phyloP scores from a whole-genome alignment of 768 basidiomycete genomes.

The Podaxis sp. region DNA sequence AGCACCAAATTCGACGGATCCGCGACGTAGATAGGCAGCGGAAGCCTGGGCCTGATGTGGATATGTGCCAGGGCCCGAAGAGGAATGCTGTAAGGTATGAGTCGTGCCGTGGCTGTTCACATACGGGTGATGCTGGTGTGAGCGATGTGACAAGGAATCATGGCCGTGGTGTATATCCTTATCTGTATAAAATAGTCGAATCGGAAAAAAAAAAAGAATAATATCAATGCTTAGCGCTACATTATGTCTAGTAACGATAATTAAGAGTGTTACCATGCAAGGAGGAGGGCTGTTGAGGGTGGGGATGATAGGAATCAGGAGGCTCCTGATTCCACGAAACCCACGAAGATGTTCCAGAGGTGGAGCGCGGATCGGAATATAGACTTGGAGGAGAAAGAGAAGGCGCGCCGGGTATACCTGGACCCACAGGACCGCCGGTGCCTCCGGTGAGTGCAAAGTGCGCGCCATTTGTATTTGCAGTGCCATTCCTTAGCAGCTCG shows the following conservation, averaged over 20 bases:
- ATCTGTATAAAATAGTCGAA: constrained; percentile 12
- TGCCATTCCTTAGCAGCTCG: constrained; percentile 26
- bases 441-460: constrained; percentile 9
- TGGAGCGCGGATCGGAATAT: constrained; percentile 3
- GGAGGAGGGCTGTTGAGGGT: constrained; percentile 16
- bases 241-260: constrained; percentile 26
- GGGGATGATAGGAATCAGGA: constrained; percentile 5
- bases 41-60: constrained; percentile 4
- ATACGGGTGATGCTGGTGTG: constrained; percentile 1
- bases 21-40: constrained; percentile 20
- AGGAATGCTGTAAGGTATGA: constrained; percentile 1
- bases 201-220: constrained; percentile 14
- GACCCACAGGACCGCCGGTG: constrained; percentile 9
- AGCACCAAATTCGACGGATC: constrained; percentile 31
- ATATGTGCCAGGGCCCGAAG: constrained; percentile 7
- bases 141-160: constrained; percentile 13
- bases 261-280: constrained; percentile 27
- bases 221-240: constrained; percentile 25
- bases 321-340: constrained; percentile 9
- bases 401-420: constrained; percentile 13
- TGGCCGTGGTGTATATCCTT: constrained; percentile 11
- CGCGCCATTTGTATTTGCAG: background rate
- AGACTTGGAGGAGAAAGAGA: constrained; percentile 5
- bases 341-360: constrained; percentile 8
- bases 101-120: constrained; percentile 7